Evolutionary conservation across 306 rosid genomes (phyloP), one percentile per base, ranked within the genome.

Genomic region (Canavalia ensiformis): DNA sequence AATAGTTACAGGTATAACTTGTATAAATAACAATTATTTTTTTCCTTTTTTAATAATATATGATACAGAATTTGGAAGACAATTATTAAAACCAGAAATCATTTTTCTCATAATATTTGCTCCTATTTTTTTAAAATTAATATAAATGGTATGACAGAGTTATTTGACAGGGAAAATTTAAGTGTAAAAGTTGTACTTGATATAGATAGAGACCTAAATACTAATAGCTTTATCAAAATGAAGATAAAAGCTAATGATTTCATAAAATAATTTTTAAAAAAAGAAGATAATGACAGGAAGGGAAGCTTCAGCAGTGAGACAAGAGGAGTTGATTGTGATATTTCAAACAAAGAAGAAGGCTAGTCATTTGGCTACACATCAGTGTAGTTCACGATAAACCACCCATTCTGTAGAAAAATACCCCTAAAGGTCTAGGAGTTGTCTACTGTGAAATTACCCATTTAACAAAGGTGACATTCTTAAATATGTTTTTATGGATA

Each of bases 401-500:
- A 5, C 18, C 59, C 54, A 52, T 44, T 65, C 12, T 54, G 44
- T 55, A 42, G 74, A 52, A 52, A 72, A 60, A 41, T 29, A 50
- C 47, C 55, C 30, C 8, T 63, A 30, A 30, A 39, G 49, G 13
- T 56, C 44, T 33, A 25, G 39, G 55, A 30, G 39, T 66, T 41
- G 46, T 85, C 30, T 52, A 70, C 9, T 70, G 41, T 64, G n/a
- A 82, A 52, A 55, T 52, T 39, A 35, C 2, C 4, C 77, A 42
- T 4, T 33, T 80, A 41, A 68, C 67, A 25, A 49, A 7, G 56
- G n/a, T 50, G 37, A 51, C 66, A 50, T 35, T 57, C 59, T 64
- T 80, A 70, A 54, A 37, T 63, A 82, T 63, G 45, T 82, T 85
- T 18, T 75, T 41, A 47, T 65, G 57, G 29, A 29, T 45, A 76